Evolutionary conservation across 805 yeast species (phyloP).

Genomic region (Ogataea nonfermentans): DNA sequence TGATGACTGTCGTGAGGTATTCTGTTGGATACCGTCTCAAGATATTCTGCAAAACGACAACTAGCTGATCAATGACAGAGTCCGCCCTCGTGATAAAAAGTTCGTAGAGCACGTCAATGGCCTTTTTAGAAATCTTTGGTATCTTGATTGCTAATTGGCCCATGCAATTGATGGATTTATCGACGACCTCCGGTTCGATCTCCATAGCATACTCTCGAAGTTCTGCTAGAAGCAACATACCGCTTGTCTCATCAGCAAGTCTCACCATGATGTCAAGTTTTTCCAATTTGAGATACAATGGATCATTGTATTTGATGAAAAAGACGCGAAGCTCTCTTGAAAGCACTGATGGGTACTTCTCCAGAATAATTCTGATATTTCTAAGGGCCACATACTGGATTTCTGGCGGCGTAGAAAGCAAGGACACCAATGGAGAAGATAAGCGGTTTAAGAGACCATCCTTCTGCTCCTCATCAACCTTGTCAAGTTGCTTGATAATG

Average conservation of each 20-base stretch:
- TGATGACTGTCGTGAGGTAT: conserved; percentile 49
- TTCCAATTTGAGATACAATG: conserved; percentile 73
- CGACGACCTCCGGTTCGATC: conserved; percentile 75
- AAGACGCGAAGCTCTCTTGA: conserved; percentile 82
- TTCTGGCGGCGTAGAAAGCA: conserved; percentile 87
- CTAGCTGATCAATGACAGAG: conserved; percentile 58
- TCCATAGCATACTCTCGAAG: conserved; percentile 81
- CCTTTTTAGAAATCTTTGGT: conserved; percentile 49
- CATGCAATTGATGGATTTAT: conserved; percentile 61
- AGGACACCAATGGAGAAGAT: conserved; percentile 81
- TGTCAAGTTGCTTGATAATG: conserved; percentile 64
- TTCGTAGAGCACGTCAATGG: conserved; percentile 59
- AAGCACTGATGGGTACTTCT: conserved; percentile 79
- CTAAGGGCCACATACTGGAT: conserved; percentile 91
- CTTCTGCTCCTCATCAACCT: conserved; percentile 37
- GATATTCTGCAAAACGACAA: conserved; percentile 60
- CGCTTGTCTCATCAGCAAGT: conserved; percentile 59
- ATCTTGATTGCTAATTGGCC: conserved; percentile 71
- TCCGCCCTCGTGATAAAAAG: conserved; percentile 62
- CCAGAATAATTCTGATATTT: conserved; percentile 85
- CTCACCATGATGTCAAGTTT: conserved; percentile 74
- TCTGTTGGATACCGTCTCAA: conserved; percentile 63
- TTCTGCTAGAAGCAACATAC: conserved; percentile 60
- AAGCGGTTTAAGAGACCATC: conserved; percentile 62
- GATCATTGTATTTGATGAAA: conserved; percentile 84